Evolutionary conservation across 805 yeast genomes (phyloP).

Genomic region (Yarrowia phangngaensis): DNA sequence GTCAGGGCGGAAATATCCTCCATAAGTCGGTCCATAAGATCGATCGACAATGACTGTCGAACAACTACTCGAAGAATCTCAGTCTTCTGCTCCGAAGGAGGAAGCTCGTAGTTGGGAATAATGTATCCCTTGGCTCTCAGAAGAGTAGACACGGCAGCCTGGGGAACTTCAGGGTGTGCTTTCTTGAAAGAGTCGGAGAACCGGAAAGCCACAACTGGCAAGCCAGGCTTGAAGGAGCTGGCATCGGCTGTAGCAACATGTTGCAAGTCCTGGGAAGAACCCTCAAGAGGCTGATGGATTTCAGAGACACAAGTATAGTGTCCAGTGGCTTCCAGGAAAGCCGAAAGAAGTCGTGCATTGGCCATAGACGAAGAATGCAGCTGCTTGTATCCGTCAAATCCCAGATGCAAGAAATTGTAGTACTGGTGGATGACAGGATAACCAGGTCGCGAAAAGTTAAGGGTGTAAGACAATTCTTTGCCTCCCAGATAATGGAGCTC

Average conservation of each 20-base stretch:
- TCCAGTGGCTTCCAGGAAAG: conserved; percentile 59
- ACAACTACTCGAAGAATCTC: conserved; percentile 86
- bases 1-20: conserved; percentile 53
- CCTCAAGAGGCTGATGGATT: conserved; percentile 55
- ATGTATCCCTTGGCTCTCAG: conserved; percentile 81
- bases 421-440: conserved; percentile 87
- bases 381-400: conserved; percentile 64
- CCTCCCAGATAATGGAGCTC: conserved; percentile 84
- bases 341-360: conserved; percentile 65
- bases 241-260: conserved; percentile 30
- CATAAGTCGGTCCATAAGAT: conserved; percentile 60
- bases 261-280: conserved; percentile 23
- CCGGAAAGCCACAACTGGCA: conserved; percentile 87
- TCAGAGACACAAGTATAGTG: conserved; percentile 72
- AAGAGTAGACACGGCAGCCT: conserved; percentile 64
- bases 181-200: conserved; percentile 56
- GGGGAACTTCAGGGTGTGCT: conserved; percentile 77
- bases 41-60: conserved; percentile 61
- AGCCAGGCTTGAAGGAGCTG: conserved; percentile 59
- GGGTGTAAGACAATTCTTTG: conserved; percentile 76
- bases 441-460: conserved; percentile 91
- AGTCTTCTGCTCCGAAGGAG: conserved; percentile 51
- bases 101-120: conserved; percentile 83
- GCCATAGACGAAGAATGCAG: conserved; percentile 59
- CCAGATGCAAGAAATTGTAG: conserved; percentile 69